Conservation (phyloP, 1,284 basidiomycete genomes). For the Sporisorium sorghi region DNA sequence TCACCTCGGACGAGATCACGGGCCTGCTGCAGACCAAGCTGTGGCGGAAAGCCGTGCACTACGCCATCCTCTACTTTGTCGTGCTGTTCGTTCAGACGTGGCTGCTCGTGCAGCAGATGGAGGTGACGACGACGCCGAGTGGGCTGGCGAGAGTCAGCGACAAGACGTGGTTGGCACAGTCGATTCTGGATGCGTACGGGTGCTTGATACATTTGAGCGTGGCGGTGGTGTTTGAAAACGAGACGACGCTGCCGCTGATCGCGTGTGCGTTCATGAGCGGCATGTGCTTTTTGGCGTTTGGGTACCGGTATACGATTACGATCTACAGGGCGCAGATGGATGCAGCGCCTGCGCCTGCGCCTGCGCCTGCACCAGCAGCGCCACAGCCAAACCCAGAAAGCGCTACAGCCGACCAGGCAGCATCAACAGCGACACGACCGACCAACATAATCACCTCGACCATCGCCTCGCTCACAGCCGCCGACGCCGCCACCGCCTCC, state of each 20-base stretch:
- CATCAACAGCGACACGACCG: background rate
- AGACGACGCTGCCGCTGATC: slow-evolving; percentile 34
- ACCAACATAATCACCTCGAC: background rate
- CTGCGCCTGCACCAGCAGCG: slow-evolving; percentile 15
- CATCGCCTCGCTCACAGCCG: slow-evolving; percentile 4
- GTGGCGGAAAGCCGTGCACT: slow-evolving; percentile 60
- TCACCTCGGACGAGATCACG: slow-evolving; percentile 38
- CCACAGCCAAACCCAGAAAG: background rate
- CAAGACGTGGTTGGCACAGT: slow-evolving; percentile 59
- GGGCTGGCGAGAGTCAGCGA: slow-evolving; percentile 59
- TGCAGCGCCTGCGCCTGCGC: slow-evolving; percentile 8
- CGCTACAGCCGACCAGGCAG: background rate
- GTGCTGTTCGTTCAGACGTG: slow-evolving; percentile 55
- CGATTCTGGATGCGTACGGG: slow-evolving; percentile 61
- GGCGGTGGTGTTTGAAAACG: slow-evolving; percentile 43
- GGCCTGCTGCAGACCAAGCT: slow-evolving; percentile 50
- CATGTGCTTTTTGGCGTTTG: slow-evolving; percentile 50
- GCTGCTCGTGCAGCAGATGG: slow-evolving; percentile 67
- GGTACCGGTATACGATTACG: slow-evolving; percentile 35
- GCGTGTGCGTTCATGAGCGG: slow-evolving; percentile 44
- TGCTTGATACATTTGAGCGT: slow-evolving; percentile 41
- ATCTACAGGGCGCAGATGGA: slow-evolving; percentile 47
- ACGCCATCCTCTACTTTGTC: slow-evolving; percentile 57
- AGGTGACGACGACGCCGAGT: slow-evolving; percentile 58
- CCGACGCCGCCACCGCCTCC: slow-evolving; percentile 8